Conservation (phyloP, 1,139 yeast species). For the Kodamaea plutei region DNA sequence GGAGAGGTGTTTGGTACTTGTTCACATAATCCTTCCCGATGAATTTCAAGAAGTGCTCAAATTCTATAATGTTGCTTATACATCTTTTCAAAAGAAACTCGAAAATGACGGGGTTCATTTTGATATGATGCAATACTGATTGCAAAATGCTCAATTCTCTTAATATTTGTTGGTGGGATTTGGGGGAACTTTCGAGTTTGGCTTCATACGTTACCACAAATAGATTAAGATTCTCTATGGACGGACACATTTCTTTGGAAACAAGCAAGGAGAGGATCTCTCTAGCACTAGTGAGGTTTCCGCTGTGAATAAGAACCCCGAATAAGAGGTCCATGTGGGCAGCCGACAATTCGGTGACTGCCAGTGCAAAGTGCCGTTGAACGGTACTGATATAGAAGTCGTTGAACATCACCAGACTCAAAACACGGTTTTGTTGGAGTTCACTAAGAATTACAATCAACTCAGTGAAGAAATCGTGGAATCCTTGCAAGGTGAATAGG, state of each 20-base stretch:
- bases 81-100: constrained; percentile 21
- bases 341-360: constrained; percentile 9
- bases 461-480: constrained; percentile 15
- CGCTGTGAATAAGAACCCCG: constrained; percentile 18
- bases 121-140: constrained; percentile 26
- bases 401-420: constrained; percentile 6
- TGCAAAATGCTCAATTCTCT: constrained; percentile 29
- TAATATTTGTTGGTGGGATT: constrained; percentile 10
- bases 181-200: constrained; percentile 8
- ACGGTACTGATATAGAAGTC: constrained; percentile 4
- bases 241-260: constrained; percentile 21
- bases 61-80: constrained; percentile 23
- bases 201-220: constrained; percentile 11
- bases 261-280: constrained; percentile 17
- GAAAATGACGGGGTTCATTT: constrained; percentile 18
- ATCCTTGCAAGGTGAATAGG: constrained; percentile 18
- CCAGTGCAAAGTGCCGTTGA: not conserved
- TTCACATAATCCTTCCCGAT: constrained; percentile 8
- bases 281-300: constrained; percentile 18
- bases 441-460: constrained; percentile 13
- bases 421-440: constrained; percentile 5
- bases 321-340: constrained; percentile 26
- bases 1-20: constrained; percentile 9
- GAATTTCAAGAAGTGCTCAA: constrained; percentile 29
- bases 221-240: constrained; percentile 21